phyloP scores from a whole-genome alignment of 1,284 basidiomycete genomes.

The Paramarasmius palmivorus region DNA sequence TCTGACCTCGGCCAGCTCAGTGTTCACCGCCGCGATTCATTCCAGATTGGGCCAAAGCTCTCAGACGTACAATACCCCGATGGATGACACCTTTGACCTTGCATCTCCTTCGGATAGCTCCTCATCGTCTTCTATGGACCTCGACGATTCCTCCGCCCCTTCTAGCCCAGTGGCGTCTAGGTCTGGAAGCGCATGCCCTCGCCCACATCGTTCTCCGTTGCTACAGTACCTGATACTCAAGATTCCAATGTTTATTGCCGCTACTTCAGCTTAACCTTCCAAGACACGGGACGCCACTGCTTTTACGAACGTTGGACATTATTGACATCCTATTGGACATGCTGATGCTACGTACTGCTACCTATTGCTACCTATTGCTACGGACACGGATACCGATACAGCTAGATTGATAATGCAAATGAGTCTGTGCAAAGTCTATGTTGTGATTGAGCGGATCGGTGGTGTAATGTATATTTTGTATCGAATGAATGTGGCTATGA shows the following conservation, averaged over 20 bases:
- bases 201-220: not conserved
- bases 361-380: not conserved
- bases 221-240: conserved; percentile 14
- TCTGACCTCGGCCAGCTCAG: conserved; percentile 29
- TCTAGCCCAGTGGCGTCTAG: not conserved
- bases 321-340: too few species aligned
- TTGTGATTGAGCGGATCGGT: too few species aligned
- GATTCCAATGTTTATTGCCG: conserved; percentile 3
- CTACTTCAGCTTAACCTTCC: not conserved
- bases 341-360: too few species aligned
- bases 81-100: too few species aligned
- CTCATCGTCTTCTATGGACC: not conserved
- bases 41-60: not conserved
- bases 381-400: too few species aligned
- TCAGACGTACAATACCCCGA: not conserved
- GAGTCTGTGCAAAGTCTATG: too few species aligned
- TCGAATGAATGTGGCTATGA: too few species aligned
- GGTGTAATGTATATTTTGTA: too few species aligned
- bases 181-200: not conserved
- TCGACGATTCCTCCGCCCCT: not conserved
- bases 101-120: not conserved
- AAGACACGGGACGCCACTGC: too few species aligned
- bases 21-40: not conserved
- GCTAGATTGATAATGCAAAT: too few species aligned
- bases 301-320: too few species aligned